Conservation (phyloP, 805 yeast species). For the Candida endomychidarum region DNA sequence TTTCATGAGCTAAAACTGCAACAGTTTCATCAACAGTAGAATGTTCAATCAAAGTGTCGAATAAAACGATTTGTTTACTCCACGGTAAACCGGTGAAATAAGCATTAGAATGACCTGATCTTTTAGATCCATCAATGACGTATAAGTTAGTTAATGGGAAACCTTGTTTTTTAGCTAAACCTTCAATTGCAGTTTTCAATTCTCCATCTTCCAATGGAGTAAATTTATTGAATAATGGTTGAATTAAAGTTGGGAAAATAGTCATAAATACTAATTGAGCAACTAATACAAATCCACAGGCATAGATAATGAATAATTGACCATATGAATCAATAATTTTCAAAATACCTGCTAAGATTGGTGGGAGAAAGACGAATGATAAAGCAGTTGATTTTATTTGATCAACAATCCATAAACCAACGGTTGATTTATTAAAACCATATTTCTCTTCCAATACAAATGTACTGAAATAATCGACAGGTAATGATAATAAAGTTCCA, state of each 20-base stretch:
- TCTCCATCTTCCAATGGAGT: slow-evolving; percentile 91
- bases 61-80: slow-evolving; percentile 93
- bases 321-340: slow-evolving; percentile 81
- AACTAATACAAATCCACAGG: slow-evolving; percentile 66
- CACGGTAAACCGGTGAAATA: slow-evolving; percentile 95
- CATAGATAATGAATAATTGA: slow-evolving; percentile 75
- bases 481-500: slow-evolving; percentile 58
- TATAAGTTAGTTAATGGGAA: slow-evolving; percentile 86
- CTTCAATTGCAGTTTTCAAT: slow-evolving; percentile 76
- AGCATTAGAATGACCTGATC: slow-evolving; percentile 96
- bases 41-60: slow-evolving; percentile 84
- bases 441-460: slow-evolving; percentile 89
- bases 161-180: slow-evolving; percentile 67
- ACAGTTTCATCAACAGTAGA: slow-evolving; percentile 77
- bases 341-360: slow-evolving; percentile 71
- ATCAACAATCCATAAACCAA: slow-evolving; percentile 71
- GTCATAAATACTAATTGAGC: slow-evolving; percentile 76
- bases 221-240: slow-evolving; percentile 89
- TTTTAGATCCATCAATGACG: slow-evolving; percentile 95
- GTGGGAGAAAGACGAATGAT: slow-evolving; percentile 61
- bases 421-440: slow-evolving; percentile 89
- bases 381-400: slow-evolving; percentile 59
- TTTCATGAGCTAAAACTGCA: slow-evolving; percentile 97
- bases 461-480: slow-evolving; percentile 70
- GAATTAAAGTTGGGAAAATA: slow-evolving; percentile 79